Conservation (phyloP, 768 basidiomycete genomes). For the Suillus tomentosus region DNA sequence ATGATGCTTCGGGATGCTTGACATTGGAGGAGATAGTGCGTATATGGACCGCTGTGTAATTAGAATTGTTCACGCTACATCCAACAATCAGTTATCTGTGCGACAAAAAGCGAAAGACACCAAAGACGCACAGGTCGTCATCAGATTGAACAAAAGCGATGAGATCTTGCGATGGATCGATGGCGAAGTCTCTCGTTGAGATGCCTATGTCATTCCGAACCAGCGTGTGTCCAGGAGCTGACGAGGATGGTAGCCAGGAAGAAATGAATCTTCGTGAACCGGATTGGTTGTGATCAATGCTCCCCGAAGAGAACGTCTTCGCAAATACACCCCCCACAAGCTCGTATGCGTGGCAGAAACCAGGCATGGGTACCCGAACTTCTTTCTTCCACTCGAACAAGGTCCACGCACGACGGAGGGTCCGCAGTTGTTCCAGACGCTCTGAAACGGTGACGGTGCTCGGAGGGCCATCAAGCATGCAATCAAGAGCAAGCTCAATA, state of each 20-base stretch:
- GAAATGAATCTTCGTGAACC: slow-evolving; percentile 29
- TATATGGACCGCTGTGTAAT: slow-evolving; percentile 40
- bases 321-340: slow-evolving; percentile 62
- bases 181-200: slow-evolving; percentile 55
- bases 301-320: slow-evolving; percentile 33
- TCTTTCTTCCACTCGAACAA: slow-evolving; percentile 29
- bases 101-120: not conserved
- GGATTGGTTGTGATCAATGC: slow-evolving; percentile 18
- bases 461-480: slow-evolving; percentile 30
- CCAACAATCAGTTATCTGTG: not conserved
- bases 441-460: slow-evolving; percentile 27
- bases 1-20: slow-evolving; percentile 44
- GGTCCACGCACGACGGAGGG: slow-evolving; percentile 39
- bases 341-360: slow-evolving; percentile 54
- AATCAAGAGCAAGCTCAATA: slow-evolving; percentile 42
- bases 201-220: slow-evolving; percentile 41
- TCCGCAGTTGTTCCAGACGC: slow-evolving; percentile 35
- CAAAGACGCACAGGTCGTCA: slow-evolving; percentile 20
- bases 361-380: slow-evolving; percentile 33
- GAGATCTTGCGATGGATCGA: slow-evolving; percentile 68
- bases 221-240: slow-evolving; percentile 16
- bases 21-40: slow-evolving; percentile 45
- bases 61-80: slow-evolving; percentile 10
- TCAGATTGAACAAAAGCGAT: slow-evolving; percentile 43
- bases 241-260: slow-evolving; percentile 25